phyloP scores from a whole-genome alignment of 371 early-diverging fungal genomes.

The Batkoa obscura region DNA sequence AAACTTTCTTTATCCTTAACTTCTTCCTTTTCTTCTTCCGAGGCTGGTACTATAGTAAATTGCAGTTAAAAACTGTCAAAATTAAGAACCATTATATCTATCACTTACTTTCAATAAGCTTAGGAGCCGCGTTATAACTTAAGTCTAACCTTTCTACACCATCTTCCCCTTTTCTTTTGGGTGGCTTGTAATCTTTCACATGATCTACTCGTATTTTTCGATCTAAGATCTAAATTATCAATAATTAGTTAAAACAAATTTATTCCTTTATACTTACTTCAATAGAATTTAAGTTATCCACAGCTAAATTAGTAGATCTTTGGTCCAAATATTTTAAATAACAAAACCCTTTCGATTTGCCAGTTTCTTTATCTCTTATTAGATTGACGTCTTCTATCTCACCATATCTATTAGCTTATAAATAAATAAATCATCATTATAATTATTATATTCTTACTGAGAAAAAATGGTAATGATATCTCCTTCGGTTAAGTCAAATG shows the following conservation, averaged over 20 bases:
- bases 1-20: too few relatives aligned
- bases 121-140: too few relatives aligned
- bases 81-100: too few relatives aligned
- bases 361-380: slow-evolving; percentile 65
- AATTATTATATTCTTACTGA: slow-evolving; percentile 34
- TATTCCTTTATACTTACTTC: slow-evolving; percentile 20
- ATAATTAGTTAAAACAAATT: slow-evolving; percentile 13
- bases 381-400: slow-evolving; percentile 77
- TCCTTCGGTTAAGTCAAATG: slow-evolving; percentile 73
- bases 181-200: slow-evolving; percentile 39
- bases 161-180: slow-evolving; percentile 18
- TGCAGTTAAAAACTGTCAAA: too few relatives aligned
- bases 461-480: slow-evolving; percentile 81
- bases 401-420: slow-evolving; percentile 37
- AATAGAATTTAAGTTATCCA: slow-evolving; percentile 83
- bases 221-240: slow-evolving; percentile 29
- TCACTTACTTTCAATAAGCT: too few relatives aligned
- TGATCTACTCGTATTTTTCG: slow-evolving; percentile 54
- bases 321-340: slow-evolving; percentile 91
- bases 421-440: too few relatives aligned
- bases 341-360: slow-evolving; percentile 73
- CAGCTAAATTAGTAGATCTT: slow-evolving; percentile 72
- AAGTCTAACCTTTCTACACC: too few relatives aligned
- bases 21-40: too few relatives aligned
- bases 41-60: too few relatives aligned